Evolutionary conservation across 331 rosid species (phyloP).

Genomic region (Quercus phellos): DNA sequence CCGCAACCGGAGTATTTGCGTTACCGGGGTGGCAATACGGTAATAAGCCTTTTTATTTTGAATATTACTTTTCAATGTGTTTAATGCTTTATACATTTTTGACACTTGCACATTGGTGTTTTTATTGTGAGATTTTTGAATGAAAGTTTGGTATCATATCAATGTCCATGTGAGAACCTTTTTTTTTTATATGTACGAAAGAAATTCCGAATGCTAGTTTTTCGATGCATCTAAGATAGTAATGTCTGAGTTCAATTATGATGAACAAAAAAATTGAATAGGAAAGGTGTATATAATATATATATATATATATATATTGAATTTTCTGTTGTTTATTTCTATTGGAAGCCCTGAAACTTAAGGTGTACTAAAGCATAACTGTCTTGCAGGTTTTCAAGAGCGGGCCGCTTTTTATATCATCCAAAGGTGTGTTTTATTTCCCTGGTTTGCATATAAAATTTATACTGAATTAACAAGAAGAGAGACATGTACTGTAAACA

Average conservation of each 20-base stretch:
- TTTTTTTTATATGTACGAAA: neutral
- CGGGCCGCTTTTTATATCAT: conserved; percentile 89
- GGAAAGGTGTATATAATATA: neutral
- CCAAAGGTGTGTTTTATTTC: conserved; percentile 66
- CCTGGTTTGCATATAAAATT: conserved; percentile 10
- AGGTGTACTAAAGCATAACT: neutral
- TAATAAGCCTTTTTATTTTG: conserved; percentile 14
- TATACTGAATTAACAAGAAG: neutral
- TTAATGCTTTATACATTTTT: neutral
- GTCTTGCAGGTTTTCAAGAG: conserved; percentile 80
- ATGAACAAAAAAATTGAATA: neutral
- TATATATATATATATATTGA: no score
- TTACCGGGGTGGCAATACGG: conserved; percentile 53
- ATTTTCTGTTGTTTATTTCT: neutral
- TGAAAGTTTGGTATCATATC: neutral
- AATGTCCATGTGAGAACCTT: no score
- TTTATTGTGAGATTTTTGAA: neutral
- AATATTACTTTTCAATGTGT: conserved; percentile 14
- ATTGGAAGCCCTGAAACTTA: neutral
- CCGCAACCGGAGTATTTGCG: conserved; percentile 39
- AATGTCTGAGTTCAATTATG: neutral
- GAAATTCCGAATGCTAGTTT: neutral
- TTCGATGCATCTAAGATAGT: neutral
- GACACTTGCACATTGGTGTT: neutral
- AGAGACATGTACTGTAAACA: conserved; percentile 2